Base-by-base conservation (phyloP, 2,329 filamentous ascomycete species). In the Calonectria pteridis region DNA sequence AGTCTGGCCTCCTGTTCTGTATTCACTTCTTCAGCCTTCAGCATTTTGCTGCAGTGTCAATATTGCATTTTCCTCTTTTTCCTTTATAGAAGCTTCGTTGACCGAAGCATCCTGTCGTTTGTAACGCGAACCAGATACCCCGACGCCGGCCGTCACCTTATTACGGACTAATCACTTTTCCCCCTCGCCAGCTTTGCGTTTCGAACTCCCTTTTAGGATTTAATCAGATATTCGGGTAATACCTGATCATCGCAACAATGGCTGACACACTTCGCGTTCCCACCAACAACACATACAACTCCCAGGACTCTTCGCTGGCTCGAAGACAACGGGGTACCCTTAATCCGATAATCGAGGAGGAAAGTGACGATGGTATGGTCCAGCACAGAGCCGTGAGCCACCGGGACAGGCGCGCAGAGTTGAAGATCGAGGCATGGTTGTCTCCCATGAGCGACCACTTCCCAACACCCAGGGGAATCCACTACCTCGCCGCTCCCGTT, bases 341-440 rank as follows among this genome's bases (percentile, higher is more conserved):
- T 91, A 92, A 92, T 91, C 90, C 90, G 76, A 92, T 92, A 91
- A 90, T 91, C 80, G 90, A 92, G 81, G 90, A 90, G 81, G 86
- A 88, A 76, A 83, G 83, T 73, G 87, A 88, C 67, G 84, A 86
- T 77, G 80, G 81, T 33, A 80, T 81, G 62, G 73, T 62, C 63
- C 79, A 78, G 51, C 74, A 75, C 20, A 67, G 65, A 59, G 71
- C 58, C 33, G 73, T 72, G 71, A 70, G 73, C 49, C 78, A 79
- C 63, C 79, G 79, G 65, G 71, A 76, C 66, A 80, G 79, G 64
- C 81, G 82, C 37, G 77, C 74, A 37, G 82, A 83, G 73, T 84
- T 90, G 72, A 90, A 88, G 81, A 88, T 91, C 76, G 86, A 89
- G 76, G 87, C 89, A 75, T 92, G 90, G 90, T 82, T 91, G 53